Evolutionary conservation across 2,329 filamentous ascomycete genomes (phyloP).

Genomic region (Setomelanomma holmii): DNA sequence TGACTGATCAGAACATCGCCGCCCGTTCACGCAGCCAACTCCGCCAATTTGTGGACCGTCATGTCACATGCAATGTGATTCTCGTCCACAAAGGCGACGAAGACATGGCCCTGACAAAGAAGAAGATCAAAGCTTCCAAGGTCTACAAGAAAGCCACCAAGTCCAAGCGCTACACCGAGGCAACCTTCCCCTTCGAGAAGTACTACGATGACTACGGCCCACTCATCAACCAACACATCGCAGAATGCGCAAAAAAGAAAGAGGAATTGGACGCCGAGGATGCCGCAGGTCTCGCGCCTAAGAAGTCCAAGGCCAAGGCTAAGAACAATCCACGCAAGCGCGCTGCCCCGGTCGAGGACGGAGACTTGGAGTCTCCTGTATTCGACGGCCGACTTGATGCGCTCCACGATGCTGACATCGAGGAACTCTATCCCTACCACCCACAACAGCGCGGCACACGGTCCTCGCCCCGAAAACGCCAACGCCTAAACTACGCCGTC

Average conservation of each 20-base stretch:
- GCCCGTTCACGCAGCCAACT: constrained; percentile 32
- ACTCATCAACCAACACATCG: constrained; percentile 18
- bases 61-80: constrained; percentile 27
- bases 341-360: not conserved
- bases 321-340: constrained; percentile 1
- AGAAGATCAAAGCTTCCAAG: constrained; percentile 19
- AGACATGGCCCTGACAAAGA: constrained; percentile 29
- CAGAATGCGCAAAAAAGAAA: constrained; percentile 5
- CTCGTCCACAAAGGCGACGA: constrained; percentile 40
- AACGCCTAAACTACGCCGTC: constrained; percentile 20
- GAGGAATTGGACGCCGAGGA: constrained; percentile 10
- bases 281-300: not conserved
- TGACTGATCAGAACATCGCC: no score
- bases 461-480: constrained; percentile 15
- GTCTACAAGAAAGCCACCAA: constrained; percentile 8
- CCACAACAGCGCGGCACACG: constrained; percentile 1
- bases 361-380: not conserved
- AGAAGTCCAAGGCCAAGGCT: not conserved
- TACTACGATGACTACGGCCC: constrained; percentile 19
- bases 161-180: constrained; percentile 5
- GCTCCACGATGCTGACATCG: not conserved
- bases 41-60: constrained; percentile 36
- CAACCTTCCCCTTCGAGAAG: constrained; percentile 15
- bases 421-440: not conserved
- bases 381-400: no score